These are phyloP conservation scores for Pseudocercospora fijiensis DNA, from an alignment of 2,329 filamentous ascomycete genomes.

Conservation along the genomic window DNA sequence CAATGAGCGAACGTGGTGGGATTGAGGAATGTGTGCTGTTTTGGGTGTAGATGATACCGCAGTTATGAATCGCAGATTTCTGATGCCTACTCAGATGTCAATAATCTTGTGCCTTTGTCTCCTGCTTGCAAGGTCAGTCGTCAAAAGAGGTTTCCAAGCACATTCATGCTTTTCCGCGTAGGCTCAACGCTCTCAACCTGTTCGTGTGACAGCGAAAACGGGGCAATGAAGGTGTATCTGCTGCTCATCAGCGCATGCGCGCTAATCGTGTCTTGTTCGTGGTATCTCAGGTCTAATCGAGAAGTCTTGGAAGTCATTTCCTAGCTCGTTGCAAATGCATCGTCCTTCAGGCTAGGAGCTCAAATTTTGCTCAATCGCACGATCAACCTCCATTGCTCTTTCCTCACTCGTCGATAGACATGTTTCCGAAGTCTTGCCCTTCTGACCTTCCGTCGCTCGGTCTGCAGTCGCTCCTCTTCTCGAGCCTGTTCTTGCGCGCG, in stretches of 20 bases:
- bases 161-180: too few relatives aligned
- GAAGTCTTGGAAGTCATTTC: neutral
- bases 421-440: neutral
- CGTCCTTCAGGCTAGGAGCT: neutral
- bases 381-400: neutral
- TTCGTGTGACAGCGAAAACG: too few relatives aligned
- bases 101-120: neutral
- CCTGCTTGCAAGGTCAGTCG: too few relatives aligned
- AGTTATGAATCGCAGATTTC: slow-evolving; percentile 1
- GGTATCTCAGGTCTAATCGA: neutral
- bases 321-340: neutral
- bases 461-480: neutral
- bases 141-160: neutral
- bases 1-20: neutral
- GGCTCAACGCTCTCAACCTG: too few relatives aligned
- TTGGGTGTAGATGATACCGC: slow-evolving; percentile 13
- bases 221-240: neutral
- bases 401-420: neutral
- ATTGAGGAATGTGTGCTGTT: neutral
- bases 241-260: neutral
- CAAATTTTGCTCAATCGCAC: neutral
- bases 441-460: neutral
- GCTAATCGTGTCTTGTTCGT: neutral
- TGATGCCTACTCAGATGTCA: neutral
- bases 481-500: neutral